Conservation (phyloP, 768 basidiomycete genomes). For the Phanerochaete sordida region DNA sequence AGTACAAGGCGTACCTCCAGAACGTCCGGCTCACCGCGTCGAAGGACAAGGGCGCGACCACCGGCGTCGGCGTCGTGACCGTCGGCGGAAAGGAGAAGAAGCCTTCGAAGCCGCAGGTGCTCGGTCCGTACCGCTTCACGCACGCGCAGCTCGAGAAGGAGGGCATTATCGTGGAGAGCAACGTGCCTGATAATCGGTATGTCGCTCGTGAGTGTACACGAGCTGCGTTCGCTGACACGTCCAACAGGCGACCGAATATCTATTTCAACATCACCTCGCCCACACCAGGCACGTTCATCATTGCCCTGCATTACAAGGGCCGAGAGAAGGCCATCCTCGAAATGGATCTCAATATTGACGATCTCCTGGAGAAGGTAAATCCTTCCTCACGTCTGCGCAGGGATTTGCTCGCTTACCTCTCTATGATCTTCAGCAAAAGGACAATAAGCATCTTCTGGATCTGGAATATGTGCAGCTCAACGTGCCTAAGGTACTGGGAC, state of each 20-base stretch:
- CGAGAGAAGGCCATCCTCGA: conserved; percentile 98
- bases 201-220: conserved; percentile 22
- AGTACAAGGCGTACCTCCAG: conserved; percentile 99
- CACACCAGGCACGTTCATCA: conserved; percentile 97
- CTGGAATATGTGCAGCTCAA: conserved; percentile 97
- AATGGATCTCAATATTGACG: conserved; percentile 99
- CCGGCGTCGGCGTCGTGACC: conserved; percentile 89
- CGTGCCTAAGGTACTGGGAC: conserved; percentile 88
- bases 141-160: conserved; percentile 99
- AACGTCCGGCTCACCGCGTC: conserved; percentile 90
- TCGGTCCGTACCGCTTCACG: conserved; percentile 96
- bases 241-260: conserved; percentile 84
- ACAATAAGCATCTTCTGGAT: conserved; percentile 94
- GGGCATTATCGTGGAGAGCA: conserved; percentile 98
- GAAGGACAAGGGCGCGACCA: conserved; percentile 85
- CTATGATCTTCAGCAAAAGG: conserved; percentile 80
- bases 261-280: conserved; percentile 99
- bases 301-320: conserved; percentile 97
- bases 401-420: neutral
- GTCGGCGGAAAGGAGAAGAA: conserved; percentile 99
- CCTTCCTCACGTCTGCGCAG: neutral
- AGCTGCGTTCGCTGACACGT: conserved; percentile 9
- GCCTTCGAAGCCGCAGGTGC: conserved; percentile 73
- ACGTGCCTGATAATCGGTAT: conserved; percentile 96
- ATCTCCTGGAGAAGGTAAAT: conserved; percentile 91